phyloP scores from a whole-genome alignment of 495 filamentous ascomycete species.

The Neurospora discreta region DNA sequence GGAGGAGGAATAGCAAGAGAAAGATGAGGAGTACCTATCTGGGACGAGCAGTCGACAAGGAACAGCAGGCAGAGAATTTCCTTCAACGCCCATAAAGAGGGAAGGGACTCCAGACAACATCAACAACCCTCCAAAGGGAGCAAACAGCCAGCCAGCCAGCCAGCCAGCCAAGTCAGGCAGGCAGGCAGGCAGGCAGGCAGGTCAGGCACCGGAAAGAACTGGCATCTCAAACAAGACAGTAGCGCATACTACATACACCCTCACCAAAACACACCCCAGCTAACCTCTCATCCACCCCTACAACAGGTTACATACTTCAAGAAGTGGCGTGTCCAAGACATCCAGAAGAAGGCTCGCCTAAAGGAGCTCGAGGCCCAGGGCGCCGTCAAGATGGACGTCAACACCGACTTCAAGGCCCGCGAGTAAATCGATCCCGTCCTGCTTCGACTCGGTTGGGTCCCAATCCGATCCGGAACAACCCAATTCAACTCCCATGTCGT shows the following conservation, averaged over 20 bases:
- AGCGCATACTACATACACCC: neutral
- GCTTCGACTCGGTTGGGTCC: neutral
- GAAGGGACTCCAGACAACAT: neutral
- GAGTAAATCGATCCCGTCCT: neutral
- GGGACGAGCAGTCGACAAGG: neutral
- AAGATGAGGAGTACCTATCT: neutral
- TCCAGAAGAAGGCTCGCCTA: slow-evolving; percentile 69
- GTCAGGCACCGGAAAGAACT: no score
- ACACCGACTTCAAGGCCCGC: slow-evolving; percentile 12
- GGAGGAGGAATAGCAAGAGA: no score
- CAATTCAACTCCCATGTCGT: no score
- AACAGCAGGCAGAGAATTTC: neutral
- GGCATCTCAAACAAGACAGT: neutral
- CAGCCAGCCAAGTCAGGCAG: neutral
- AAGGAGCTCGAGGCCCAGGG: slow-evolving; percentile 72
- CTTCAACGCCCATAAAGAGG: neutral
- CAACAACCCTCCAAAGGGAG: neutral
- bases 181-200: neutral
- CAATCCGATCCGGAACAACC: neutral
- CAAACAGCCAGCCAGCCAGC: neutral
- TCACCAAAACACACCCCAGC: neutral
- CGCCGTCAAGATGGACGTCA: slow-evolving; percentile 46
- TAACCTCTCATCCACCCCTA: neutral
- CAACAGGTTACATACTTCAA: slow-evolving; percentile 92
- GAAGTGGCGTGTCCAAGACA: slow-evolving; percentile 83